Conservation (phyloP, 805 yeast species). For the Wickerhamiella vanderwaltii region DNA sequence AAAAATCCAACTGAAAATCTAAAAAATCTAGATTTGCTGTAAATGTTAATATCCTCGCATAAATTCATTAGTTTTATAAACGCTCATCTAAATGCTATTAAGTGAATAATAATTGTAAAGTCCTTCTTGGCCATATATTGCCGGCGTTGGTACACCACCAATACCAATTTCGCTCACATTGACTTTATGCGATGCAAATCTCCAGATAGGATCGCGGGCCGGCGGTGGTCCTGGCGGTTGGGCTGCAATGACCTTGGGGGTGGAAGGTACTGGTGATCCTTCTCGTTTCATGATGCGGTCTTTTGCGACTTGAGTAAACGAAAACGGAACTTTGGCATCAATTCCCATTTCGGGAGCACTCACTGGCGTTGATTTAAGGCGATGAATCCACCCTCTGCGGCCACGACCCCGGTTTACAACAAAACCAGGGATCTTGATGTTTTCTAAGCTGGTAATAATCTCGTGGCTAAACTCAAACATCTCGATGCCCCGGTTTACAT, state of each 20-base stretch:
- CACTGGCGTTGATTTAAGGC: slow-evolving; percentile 10
- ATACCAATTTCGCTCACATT: slow-evolving; percentile 27
- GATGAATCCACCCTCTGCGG: slow-evolving; percentile 68
- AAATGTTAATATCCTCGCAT: no score
- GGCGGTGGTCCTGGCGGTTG: slow-evolving; percentile 17
- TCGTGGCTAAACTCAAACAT: slow-evolving; percentile 47
- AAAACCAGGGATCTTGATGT: slow-evolving; percentile 29
- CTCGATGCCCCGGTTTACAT: slow-evolving; percentile 37
- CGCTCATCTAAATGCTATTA: slow-evolving; percentile 13
- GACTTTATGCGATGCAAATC: slow-evolving; percentile 27
- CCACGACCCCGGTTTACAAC: slow-evolving; percentile 40
- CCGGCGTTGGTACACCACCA: slow-evolving; percentile 22
- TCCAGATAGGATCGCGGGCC: slow-evolving; percentile 23
- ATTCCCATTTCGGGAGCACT: neutral
- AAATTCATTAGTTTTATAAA: no score
- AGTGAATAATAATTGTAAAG: slow-evolving; percentile 16
- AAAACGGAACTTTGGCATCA: slow-evolving; percentile 15
- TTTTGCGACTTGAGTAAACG: slow-evolving; percentile 22
- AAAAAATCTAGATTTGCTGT: no score
- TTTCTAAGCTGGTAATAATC: slow-evolving; percentile 20
- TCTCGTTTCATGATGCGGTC: slow-evolving; percentile 14
- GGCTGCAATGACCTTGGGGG: neutral
- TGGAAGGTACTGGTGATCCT: neutral
- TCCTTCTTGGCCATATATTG: slow-evolving; percentile 15
- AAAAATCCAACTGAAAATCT: no score